Evolutionary conservation across 148 eudicot species (phyloP), one percentile per base, ranked within the genome.

Genomic region (Chenopodium formosanum): DNA sequence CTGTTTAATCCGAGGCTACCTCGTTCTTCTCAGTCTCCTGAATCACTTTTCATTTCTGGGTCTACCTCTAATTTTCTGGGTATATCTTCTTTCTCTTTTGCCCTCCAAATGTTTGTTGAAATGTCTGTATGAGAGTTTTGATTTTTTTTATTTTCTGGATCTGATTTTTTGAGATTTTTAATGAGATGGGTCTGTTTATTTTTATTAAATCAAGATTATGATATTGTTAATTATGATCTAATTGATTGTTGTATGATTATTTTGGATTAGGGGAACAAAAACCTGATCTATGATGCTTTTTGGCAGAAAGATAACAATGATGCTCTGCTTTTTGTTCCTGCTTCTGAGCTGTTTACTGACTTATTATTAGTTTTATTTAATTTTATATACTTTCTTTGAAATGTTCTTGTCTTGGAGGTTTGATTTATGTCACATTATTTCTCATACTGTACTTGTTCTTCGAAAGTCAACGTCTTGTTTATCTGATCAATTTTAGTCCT

Each of bases 21-120:
- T 81, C 66, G 76, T 60, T 81, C 86, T 88, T 44, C 90, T 83
- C 85, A 82, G 70, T 83, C 84, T 70, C 80, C 79, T 79, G 89
- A 88, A 78, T 78, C 91, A 66, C 83, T 89, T 76, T 90, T 90
- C 79, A 82, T 85, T 60, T 76, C 92, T 87, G 86, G 88, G 56
- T 88, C 91, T 76, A 82, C 87, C 74, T 83, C 91, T 78, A 82
- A 86, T 84, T 88, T 89, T 34, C 68, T 86, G 37, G 93, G 93
- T 91, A 89, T 17, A 13, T 60, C 16, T 65, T 75, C 32, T 77
- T 65, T 74, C 71, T 64, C n/a, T 22, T 65, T 64, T 72, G 74
- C 74, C 37, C 60, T 27, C 81, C 48, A 77, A 6, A 10, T 69
- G 74, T 50, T 67, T 75, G 83, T 65, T 62, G 13, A 80, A 80